These are phyloP conservation scores for Monosporascus sp. DNA, from an alignment of 2,329 filamentous ascomycete species.

Conservation along the genomic window DNA sequence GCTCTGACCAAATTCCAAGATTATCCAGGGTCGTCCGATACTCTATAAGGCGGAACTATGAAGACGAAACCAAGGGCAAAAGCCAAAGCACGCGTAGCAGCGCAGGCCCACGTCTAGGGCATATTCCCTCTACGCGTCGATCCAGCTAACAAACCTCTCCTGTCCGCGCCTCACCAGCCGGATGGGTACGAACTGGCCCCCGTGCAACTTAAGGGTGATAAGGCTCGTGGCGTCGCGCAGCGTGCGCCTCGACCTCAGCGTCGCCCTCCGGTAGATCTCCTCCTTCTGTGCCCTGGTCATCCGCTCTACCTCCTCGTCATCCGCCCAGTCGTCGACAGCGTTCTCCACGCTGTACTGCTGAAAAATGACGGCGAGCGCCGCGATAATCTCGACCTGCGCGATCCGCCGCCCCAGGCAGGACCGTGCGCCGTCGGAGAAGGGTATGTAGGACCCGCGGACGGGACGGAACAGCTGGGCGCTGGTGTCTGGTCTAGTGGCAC, in stretches of 20 bases:
- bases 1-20: too few relatives aligned
- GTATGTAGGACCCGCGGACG: conserved; percentile 48
- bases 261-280: conserved; percentile 56
- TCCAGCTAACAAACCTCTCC: conserved; percentile 56
- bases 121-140: conserved; percentile 1
- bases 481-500: conserved; percentile 54
- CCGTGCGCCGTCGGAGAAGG: conserved; percentile 53
- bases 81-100: background rate
- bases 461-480: conserved; percentile 57
- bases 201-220: conserved; percentile 67
- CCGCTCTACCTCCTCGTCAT: conserved; percentile 44
- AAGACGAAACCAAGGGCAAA: too few relatives aligned
- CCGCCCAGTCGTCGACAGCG: conserved; percentile 56
- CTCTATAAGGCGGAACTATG: too few relatives aligned
- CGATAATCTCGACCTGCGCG: conserved; percentile 54
- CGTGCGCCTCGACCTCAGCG: conserved; percentile 45
- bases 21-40: too few relatives aligned
- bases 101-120: background rate
- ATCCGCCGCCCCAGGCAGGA: conserved; percentile 54
- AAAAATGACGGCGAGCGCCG: conserved; percentile 51
- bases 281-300: conserved; percentile 42
- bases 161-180: conserved; percentile 63
- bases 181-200: conserved; percentile 54
- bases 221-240: conserved; percentile 52
- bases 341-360: conserved; percentile 63